phyloP scores from a whole-genome alignment of 768 basidiomycete species.

The Lentinula guzmanii region DNA sequence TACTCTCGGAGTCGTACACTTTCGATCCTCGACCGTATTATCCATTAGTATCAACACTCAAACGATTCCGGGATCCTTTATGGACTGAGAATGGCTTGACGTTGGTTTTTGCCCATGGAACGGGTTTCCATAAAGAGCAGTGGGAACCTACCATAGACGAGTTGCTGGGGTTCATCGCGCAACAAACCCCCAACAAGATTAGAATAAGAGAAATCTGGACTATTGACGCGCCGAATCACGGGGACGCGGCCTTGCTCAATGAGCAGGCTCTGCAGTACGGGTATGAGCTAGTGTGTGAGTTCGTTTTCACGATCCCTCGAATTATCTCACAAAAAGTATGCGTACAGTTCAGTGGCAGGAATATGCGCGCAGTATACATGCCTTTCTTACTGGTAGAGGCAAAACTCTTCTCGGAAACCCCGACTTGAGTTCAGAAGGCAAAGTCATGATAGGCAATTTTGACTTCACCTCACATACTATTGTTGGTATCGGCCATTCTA shows the following conservation, averaged over 20 bases:
- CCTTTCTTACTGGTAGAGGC: slow-evolving; percentile 42
- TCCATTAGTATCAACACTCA: slow-evolving; percentile 41
- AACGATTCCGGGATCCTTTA: slow-evolving; percentile 38
- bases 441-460: neutral
- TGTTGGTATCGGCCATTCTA: slow-evolving; percentile 50
- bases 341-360: slow-evolving; percentile 47
- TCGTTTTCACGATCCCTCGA: neutral
- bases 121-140: slow-evolving; percentile 52
- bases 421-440: slow-evolving; percentile 5
- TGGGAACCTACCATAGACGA: slow-evolving; percentile 53
- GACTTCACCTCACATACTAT: slow-evolving; percentile 27
- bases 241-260: slow-evolving; percentile 45
- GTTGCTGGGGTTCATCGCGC: slow-evolving; percentile 24
- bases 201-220: slow-evolving; percentile 34
- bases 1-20: slow-evolving; percentile 24
- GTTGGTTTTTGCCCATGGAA: slow-evolving; percentile 46
- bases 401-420: slow-evolving; percentile 46
- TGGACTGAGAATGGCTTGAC: slow-evolving; percentile 30
- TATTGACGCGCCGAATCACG: slow-evolving; percentile 51
- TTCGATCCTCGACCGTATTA: slow-evolving; percentile 51
- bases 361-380: slow-evolving; percentile 40
- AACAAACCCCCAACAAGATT: slow-evolving; percentile 9
- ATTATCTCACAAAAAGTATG: neutral
- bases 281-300: slow-evolving; percentile 35
- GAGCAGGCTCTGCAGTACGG: slow-evolving; percentile 33